Conservation (phyloP, 352 stramenopile species). For the Phytophthora cajani region DNA sequence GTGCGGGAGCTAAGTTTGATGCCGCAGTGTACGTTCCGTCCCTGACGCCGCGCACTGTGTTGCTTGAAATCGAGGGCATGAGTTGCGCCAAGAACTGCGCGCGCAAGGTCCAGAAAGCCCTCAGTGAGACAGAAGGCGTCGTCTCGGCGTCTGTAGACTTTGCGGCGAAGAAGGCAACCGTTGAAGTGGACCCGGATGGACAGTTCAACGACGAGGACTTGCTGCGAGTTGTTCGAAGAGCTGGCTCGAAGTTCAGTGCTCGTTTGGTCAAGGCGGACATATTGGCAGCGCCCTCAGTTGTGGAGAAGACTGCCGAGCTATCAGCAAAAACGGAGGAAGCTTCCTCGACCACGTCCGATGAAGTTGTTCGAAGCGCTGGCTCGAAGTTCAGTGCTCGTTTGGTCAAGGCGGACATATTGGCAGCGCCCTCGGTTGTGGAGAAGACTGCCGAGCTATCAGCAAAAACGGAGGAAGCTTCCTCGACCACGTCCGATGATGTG, state of each 20-base stretch:
- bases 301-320: conserved; percentile 5
- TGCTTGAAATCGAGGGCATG: conserved; percentile 71
- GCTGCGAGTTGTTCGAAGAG: conserved; percentile 49
- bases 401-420: conserved; percentile 12
- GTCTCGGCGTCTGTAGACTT: conserved; percentile 79
- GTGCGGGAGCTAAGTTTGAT: conserved; percentile 66
- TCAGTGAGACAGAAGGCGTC: conserved; percentile 67
- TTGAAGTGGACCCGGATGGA: conserved; percentile 68
- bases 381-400: conserved; percentile 37
- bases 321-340: conserved; percentile 16
- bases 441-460: conserved; percentile 9
- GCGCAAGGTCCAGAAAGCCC: conserved; percentile 71
- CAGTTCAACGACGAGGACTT: conserved; percentile 69
- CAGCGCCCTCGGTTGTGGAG: background rate
- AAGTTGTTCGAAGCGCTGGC: conserved; percentile 44
- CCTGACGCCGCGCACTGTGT: conserved; percentile 43
- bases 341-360: conserved; percentile 21
- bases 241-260: conserved; percentile 36
- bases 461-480: conserved; percentile 17
- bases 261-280: conserved; percentile 22
- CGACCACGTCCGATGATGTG: conserved; percentile 35
- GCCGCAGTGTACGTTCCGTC: conserved; percentile 53
- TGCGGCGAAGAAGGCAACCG: conserved; percentile 53
- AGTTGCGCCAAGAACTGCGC: conserved; percentile 73
- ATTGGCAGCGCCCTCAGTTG: background rate